Conservation (phyloP, 495 filamentous ascomycete species). For the Neurospora sp. region DNA sequence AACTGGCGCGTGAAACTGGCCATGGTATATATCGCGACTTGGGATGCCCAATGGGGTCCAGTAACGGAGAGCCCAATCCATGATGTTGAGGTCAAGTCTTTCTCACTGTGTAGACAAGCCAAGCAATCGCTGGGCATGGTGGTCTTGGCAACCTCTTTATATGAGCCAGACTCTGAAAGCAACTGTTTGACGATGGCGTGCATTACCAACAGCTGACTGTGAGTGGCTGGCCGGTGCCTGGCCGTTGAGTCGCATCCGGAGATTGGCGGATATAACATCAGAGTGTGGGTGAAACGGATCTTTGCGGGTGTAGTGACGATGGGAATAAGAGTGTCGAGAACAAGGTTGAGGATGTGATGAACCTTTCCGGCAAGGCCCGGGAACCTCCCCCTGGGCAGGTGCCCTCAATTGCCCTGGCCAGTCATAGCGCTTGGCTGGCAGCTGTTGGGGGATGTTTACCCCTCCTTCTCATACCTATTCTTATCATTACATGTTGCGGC, state of each 20-base stretch:
- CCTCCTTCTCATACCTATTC: background rate
- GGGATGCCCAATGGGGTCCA: background rate
- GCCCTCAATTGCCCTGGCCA: too few species aligned
- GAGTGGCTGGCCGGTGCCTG: background rate
- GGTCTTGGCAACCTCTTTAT: background rate
- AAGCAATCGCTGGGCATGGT: background rate
- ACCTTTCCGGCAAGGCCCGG: background rate
- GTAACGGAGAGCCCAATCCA: background rate
- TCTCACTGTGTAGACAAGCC: background rate
- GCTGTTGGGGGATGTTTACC: too few species aligned
- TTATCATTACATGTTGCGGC: background rate
- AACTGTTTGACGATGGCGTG: background rate
- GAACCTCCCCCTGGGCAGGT: background rate
- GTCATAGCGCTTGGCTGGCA: too few species aligned
- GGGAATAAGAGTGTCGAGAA: background rate
- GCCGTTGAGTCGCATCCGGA: background rate
- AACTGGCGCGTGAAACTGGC: background rate
- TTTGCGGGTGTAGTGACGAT: background rate
- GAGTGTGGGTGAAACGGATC: background rate
- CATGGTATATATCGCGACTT: background rate
- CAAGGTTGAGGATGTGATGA: background rate
- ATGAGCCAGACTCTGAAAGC: background rate
- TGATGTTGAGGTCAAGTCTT: background rate
- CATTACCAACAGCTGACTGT: background rate
- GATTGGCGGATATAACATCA: background rate